Evolutionary conservation across 78 protist species (phyloP), one percentile per base, ranked within the genome.

Genomic region (Dictyostelium firmibasis): DNA sequence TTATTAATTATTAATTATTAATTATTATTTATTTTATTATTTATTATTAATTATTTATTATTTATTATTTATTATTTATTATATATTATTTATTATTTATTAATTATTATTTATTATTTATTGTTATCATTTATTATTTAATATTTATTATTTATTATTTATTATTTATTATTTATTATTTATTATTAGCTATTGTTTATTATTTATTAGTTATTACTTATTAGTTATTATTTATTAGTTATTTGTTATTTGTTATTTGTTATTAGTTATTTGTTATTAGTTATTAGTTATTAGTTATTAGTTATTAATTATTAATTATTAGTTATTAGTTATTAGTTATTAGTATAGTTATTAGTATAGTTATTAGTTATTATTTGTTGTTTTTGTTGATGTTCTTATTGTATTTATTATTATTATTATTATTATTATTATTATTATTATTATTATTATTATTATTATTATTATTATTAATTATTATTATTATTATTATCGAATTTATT

Each of bases 31-130:
- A 27, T 70, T 27, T 70, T 70, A 70, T 70, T 70, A 70, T n/a
- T 70, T 70, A 70, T 70, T 70, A 70, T 70, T 70, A 70, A 57
- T 57, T 57, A 20, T 20, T 57, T 14, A 20, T 57, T n/a, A n/a
- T n/a, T n/a, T n/a, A n/a, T n/a, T n/a, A n/a, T n/a, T 69, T 69
- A 69, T 69, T 69, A 69, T 69, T 69, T 69, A 69, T 69, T 69
- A 69, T 69, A n/a, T 69, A 69, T 69, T 25, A 69, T 69, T 69
- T 50, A 50, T 50, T 50, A 16, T 16, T 50, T n/a, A n/a, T n/a
- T n/a, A n/a, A 50, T 50, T 50, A 16, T 16, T 50, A 41, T 41
- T 41, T 1, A 47, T 11, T 47, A 47, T 47, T 47, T 41, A 10
- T 41, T 41, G 5, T 41, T 41, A 47, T 47, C 13, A 47, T 47